Conservation (phyloP, 805 yeast genomes). For the Nematodospora valgi region DNA sequence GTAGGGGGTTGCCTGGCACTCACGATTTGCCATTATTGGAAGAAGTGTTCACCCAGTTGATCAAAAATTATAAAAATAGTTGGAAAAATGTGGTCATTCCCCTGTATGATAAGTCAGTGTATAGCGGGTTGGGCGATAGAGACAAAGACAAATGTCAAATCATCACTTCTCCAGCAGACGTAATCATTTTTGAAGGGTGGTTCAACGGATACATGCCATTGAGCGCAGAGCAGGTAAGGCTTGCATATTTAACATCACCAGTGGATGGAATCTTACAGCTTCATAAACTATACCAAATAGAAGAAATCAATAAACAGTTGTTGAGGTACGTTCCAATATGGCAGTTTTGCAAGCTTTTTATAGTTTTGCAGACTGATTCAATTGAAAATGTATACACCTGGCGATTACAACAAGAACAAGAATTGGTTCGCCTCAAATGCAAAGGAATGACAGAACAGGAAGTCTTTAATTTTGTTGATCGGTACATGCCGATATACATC, state of each 20-base stretch:
- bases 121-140: constrained; percentile 79
- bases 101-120: constrained; percentile 71
- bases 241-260: constrained; percentile 18
- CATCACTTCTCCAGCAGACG: constrained; percentile 44
- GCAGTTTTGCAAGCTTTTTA: constrained; percentile 55
- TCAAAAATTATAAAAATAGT: constrained; percentile 13
- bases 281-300: constrained; percentile 24
- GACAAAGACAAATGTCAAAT: constrained; percentile 36
- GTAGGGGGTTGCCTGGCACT: constrained; percentile 92
- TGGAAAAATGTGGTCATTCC: constrained; percentile 43
- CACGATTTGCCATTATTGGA: constrained; percentile 63
- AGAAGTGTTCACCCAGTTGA: constrained; percentile 30
- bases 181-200: constrained; percentile 92
- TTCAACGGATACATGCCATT: constrained; percentile 66
- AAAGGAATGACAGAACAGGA: constrained; percentile 76
- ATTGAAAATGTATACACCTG: constrained; percentile 67
- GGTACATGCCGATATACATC: constrained; percentile 85
- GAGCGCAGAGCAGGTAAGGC: constrained; percentile 17
- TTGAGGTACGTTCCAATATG: constrained; percentile 52
- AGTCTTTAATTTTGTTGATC: constrained; percentile 66
- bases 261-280: constrained; percentile 17
- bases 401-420: constrained; percentile 77
- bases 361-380: constrained; percentile 58
- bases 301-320: constrained; percentile 51
- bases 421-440: constrained; percentile 51